Base-by-base conservation (phyloP, 2,329 filamentous ascomycete species). In the Trichoderma afroharzianum region DNA sequence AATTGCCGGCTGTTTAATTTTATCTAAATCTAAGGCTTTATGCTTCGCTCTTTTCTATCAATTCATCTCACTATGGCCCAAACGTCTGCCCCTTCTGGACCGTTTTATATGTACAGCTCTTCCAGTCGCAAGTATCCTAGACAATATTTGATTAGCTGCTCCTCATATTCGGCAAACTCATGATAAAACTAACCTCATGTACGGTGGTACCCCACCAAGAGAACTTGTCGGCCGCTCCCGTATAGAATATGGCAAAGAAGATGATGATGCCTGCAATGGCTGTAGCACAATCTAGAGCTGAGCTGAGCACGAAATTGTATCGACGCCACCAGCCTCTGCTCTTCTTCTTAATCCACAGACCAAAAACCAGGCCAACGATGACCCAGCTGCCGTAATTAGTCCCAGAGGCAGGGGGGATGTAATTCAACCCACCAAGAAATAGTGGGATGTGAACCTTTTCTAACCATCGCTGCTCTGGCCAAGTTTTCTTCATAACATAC, bases 171-270 rank as follows among this genome's bases (percentile, higher is more conserved):
- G 12, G 3, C 8, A 28, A 47, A 26, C 3, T 6, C 30, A 3
- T 4, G 11, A 8, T 11, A n/a, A 6, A 5, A 59, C 53, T 32
- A 0, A 68, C 57, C 18, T 70, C 32, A 30, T 70, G 30, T 21
- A 70, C 68, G 2, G 50, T 59, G 6, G 78, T 80, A 8, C 79
- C 79, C 77, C 79, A 80, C 79, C 78, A 80, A 2, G 50, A 74
- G 24, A 80, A 72, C 2, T 76, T 67, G 12, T 76, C 73, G 2
- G 75, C 74, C 0, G 74, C 79, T 0, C 77, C 77, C 0, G 78
- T 79, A 58, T 80, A 80, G 39, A 79, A 77, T 1, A 81, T 61
- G 33, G 78, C 73, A 36, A 81, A 81, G 72, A 81, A 81, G 18
- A 80, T 80, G 14, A 81, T 28, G n/a, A 81, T 77, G 6, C 75